A percentile compares a stretch with the other conserved stretches of the same genome.
These are phyloP conservation scores for Carex sylvatica DNA, from an alignment of 202 grass and related monocot genomes.

Conservation along the genomic window DNA sequence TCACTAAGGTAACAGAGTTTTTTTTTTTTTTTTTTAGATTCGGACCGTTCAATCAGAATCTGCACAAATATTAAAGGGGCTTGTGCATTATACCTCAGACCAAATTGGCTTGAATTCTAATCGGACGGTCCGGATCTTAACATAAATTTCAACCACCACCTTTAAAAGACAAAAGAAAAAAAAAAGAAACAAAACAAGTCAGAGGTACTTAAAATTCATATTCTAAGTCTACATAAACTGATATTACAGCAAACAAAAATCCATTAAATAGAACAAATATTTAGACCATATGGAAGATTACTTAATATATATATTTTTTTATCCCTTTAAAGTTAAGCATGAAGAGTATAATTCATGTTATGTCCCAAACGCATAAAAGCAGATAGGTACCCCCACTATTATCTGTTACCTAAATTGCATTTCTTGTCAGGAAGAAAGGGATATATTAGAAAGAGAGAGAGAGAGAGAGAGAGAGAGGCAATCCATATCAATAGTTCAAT, in stretches of 20 bases:
- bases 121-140: too few species aligned
- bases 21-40: too few species aligned
- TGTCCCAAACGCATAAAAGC: not conserved
- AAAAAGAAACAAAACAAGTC: too few species aligned
- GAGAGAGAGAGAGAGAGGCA: not conserved
- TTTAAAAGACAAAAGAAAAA: too few species aligned
- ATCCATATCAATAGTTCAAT: not conserved
- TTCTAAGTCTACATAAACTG: not conserved
- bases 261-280: not conserved
- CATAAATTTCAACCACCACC: too few species aligned
- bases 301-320: not conserved
- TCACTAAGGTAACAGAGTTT: too few species aligned
- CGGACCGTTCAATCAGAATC: too few species aligned
- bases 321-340: not conserved
- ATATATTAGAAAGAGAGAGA: conserved; percentile 13
- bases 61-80: too few species aligned
- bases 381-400: conserved; percentile 20
- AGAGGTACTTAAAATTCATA: too few species aligned
- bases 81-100: too few species aligned
- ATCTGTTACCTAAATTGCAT: conserved; percentile 22
- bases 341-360: not conserved
- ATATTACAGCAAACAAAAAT: not conserved
- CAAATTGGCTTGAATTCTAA: too few species aligned
- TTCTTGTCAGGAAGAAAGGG: conserved; percentile 23
- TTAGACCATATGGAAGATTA: not conserved